Evolutionary conservation across 805 yeast genomes (phyloP), one percentile per base, ranked within the genome.

Genomic region (Candida sanyiensis): DNA sequence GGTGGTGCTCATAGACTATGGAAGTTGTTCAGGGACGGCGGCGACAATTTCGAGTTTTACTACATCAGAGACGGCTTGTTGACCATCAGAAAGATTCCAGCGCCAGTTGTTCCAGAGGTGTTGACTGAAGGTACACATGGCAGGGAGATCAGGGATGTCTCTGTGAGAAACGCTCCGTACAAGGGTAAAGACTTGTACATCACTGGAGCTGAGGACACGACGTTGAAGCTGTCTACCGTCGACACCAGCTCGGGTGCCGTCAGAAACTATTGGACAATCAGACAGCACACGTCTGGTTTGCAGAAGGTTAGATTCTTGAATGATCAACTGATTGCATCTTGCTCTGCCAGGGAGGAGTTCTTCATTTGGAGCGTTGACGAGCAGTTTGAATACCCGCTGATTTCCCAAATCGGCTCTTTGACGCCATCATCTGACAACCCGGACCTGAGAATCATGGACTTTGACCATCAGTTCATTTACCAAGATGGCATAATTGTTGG

Each of bases 1-100:
- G 97, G 97, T 20, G 97, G 97, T 3, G 75, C 93, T 3, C 96
- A 89, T 56, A 70, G 97, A 43, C 73, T 76, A 43, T 93, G 97
- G 96, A 69, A 71, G 24, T 62, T 83, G 19, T 52, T 61, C 33
- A 37, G 43, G 6, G 46, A 51, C 4, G 51, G 46, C 11, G 47
- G 49, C 4, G 52, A 9, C 52, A n/a, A n/a, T n/a, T 71, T 58
- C 46, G 64, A 70, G 33, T 74, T 86, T 46, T 63, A 69, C 17
- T 83, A 75, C 54, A 75, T 83, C 10, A 77, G 77, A 56, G 71
- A 80, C 19, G 68, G 81, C 5, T 58, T 63, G 13, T 56, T 80
- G 28, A 59, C 62, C 35, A 49, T 73, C 17, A 66, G 69, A 39
- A 49, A 42, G 45, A 60, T 58, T 42, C 49, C 54, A 25, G 48